These are phyloP conservation scores for Malania oleifera DNA, from an alignment of 164 flowering plant species.

Conservation along the genomic window DNA sequence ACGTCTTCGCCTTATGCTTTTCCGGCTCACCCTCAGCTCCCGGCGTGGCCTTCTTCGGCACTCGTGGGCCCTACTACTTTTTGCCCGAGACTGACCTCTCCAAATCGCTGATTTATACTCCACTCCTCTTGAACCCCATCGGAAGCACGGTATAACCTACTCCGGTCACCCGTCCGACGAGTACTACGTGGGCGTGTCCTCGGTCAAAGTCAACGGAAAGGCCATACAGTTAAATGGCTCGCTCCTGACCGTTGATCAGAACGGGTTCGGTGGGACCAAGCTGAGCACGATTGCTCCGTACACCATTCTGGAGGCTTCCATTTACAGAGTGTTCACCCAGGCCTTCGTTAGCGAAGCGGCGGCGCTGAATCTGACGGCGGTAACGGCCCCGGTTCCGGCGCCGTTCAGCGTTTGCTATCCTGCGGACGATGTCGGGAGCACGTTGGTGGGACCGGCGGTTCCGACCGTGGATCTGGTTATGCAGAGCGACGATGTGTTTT, in stretches of 20 bases:
- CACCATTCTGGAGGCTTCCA: conserved; percentile 25
- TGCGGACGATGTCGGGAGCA: conserved; percentile 3
- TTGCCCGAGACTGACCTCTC: conserved; percentile 27
- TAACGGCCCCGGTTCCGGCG: conserved; percentile 4
- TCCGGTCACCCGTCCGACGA: conserved; percentile 17
- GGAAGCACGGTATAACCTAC: conserved; percentile 10
- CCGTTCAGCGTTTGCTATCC: conserved; percentile 26
- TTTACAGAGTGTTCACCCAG: conserved; percentile 18
- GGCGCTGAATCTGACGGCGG: conserved; percentile 10
- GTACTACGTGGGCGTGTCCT: conserved; percentile 22
- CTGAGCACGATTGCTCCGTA: conserved; percentile 29
- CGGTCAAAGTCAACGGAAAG: conserved; percentile 24
- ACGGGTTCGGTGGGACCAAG: conserved; percentile 32
- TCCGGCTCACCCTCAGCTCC: conserved; percentile 27
- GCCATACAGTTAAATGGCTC: conserved; percentile 7
- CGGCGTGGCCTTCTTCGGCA: conserved; percentile 33
- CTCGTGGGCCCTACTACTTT: conserved; percentile 31
- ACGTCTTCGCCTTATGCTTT: conserved; percentile 31
- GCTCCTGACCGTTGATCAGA: conserved; percentile 16
- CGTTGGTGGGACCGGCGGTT: conserved; percentile 30
- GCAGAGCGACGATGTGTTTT: conserved; percentile 23
- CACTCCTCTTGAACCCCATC: conserved; percentile 22
- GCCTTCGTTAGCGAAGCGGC: conserved; percentile 25
- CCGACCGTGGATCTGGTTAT: conserved; percentile 42
- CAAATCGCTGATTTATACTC: conserved; percentile 28